A percentile compares a stretch with the other conserved stretches of the same genome.
These are phyloP conservation scores for Chionographis japonica DNA, from an alignment of 106 monocot species.

Conservation along the genomic window DNA sequence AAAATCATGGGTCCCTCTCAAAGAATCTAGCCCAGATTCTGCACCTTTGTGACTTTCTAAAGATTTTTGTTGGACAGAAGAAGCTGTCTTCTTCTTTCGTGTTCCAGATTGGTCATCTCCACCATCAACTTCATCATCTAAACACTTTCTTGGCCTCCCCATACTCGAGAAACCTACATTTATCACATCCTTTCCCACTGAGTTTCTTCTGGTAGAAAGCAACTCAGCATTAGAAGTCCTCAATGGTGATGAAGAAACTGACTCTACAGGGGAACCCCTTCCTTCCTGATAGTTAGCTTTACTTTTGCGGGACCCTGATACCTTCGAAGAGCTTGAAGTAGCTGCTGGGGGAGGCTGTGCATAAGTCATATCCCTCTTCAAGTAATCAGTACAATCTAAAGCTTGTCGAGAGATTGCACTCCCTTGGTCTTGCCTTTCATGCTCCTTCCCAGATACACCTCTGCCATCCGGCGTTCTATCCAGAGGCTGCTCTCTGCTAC, in stretches of 20 bases:
- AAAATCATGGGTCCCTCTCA: conserved; percentile 12
- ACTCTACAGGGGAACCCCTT: conserved; percentile 26
- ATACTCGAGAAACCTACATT: conserved; percentile 8
- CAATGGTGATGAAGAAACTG: conserved; percentile 30
- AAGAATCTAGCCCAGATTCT: conserved; percentile 19
- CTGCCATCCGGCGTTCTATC: background rate
- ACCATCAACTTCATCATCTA: conserved; percentile 25
- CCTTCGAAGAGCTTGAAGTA: conserved; percentile 28
- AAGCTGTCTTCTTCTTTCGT: conserved; percentile 6
- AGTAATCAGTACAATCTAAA: conserved; percentile 8
- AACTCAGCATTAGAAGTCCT: conserved; percentile 5
- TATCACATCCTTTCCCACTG: conserved; percentile 1
- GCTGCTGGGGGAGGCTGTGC: conserved; percentile 7
- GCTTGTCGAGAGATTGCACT: background rate
- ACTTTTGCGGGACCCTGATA: conserved; percentile 24
- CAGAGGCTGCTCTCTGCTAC: background rate
- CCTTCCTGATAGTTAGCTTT: conserved; percentile 20
- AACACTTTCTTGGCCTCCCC: conserved; percentile 18
- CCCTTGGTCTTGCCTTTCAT: background rate
- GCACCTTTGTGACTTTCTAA: conserved; percentile 17
- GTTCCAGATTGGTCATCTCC: background rate
- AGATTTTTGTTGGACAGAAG: conserved; percentile 14
- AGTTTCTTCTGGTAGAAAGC: conserved; percentile 1
- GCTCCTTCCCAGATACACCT: conserved; percentile 1
- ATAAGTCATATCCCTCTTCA: conserved; percentile 17